Base-by-base conservation (phyloP, 352 stramenopile species). In the Phytophthora foliorum region DNA sequence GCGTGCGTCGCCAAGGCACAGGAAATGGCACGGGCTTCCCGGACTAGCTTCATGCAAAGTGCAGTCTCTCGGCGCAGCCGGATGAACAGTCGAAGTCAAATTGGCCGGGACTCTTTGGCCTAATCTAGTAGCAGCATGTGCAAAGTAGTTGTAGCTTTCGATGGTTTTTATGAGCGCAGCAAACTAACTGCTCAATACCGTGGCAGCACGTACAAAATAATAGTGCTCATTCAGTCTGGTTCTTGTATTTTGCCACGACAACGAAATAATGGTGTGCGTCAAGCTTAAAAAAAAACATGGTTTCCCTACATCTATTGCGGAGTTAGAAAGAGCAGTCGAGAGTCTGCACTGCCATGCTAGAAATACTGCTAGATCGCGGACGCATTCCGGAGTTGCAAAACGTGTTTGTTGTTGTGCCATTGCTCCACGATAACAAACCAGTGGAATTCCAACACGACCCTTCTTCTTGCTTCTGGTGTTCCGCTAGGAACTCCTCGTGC, bases 1-100 rank as follows among this genome's bases (percentile, higher is more conserved):
- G 52, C 53, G 16, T 75, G 67, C 25, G 31, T 55, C 19, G 61
- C 51, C 1, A 59, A 75, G 31, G 55, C 66, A 29, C 52, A 78
- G 44, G 57, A 63, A 32, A 72, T 72, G 66, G 66, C 57, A 6
- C 50, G 22, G 14, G 17, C 60, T 49, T 72, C 65, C 10, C 62
- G 29, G 31, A 21, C 24, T n/a, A 72, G 59, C 27, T 67, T 69
- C 19, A 55, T 63, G 51, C 56, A 67, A 6, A 69, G 60, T 66
- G 71, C 66, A 32, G 60, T 66, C 58, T 66, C 55, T n/a, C 58
- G 64, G 6, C 55, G 42, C 53, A 74, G 69, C 49, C 57, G 59
- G 38, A 63, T 74, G 14, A 71, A 53, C 34, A 60, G 46, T 60
- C 58, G 53, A 60, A 46, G 57, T 24, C 48, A 63, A 42, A 58